These are phyloP conservation scores for Hibiscus mutabilis DNA, from an alignment of 345 rosid species.

Conservation along the genomic window DNA sequence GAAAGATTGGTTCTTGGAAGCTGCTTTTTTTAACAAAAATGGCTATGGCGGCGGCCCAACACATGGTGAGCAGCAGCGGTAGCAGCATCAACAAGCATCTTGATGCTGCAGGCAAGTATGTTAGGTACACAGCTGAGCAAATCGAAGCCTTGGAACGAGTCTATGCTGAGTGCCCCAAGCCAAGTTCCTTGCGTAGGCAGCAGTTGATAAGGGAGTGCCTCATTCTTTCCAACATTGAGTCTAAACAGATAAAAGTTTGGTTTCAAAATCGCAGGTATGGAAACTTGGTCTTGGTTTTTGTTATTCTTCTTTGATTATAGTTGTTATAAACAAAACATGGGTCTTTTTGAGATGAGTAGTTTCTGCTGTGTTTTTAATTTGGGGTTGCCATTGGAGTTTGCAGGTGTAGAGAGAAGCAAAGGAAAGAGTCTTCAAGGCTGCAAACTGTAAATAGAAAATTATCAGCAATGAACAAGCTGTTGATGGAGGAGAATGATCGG, in stretches of 20 bases:
- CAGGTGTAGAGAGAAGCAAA: conserved; percentile 99
- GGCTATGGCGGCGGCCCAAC: conserved; percentile 64
- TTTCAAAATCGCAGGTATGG: conserved; percentile 92
- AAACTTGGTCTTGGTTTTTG: neutral
- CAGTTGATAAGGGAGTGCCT: conserved; percentile 97
- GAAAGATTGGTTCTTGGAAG: conserved; percentile 16
- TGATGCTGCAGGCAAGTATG: conserved; percentile 75
- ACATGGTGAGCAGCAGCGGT: conserved; percentile 79
- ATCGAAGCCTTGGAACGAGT: conserved; percentile 98
- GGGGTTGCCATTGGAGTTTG: conserved; percentile 10
- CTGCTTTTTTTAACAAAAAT: conserved; percentile 15
- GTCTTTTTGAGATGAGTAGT: neutral
- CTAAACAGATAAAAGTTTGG: conserved; percentile 99
- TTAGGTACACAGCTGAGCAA: conserved; percentile 94
- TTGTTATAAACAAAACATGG: neutral
- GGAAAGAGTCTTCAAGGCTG: conserved; percentile 90
- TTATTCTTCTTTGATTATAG: neutral
- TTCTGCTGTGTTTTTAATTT: neutral
- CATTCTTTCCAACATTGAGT: conserved; percentile 86
- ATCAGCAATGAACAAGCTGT: conserved; percentile 91
- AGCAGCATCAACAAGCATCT: conserved; percentile 76
- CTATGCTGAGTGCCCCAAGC: conserved; percentile 95
- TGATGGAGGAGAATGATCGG: conserved; percentile 99
- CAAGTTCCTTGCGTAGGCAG: conserved; percentile 90
- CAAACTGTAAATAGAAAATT: conserved; percentile 93